These are phyloP conservation scores for Fusarium graminum DNA, from an alignment of 2,329 filamentous ascomycete genomes.

Conservation along the genomic window DNA sequence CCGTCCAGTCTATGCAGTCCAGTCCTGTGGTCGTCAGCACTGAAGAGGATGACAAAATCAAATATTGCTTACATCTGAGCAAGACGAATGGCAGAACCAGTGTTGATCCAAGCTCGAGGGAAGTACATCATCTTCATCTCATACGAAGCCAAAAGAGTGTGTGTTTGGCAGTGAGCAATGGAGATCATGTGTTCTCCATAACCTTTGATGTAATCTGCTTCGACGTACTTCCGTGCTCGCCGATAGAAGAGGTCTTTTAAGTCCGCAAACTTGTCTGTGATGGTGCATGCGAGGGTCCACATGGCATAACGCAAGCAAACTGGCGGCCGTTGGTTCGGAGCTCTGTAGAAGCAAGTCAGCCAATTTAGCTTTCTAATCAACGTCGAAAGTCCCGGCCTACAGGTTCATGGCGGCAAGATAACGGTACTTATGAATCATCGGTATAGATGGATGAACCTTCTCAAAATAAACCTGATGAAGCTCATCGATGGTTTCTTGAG, in stretches of 20 bases:
- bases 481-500: conserved; percentile 79
- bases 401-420: conserved; percentile 92
- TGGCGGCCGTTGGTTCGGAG: conserved; percentile 87
- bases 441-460: conserved; percentile 86
- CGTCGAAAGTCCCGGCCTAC: conserved; percentile 55
- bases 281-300: conserved; percentile 92
- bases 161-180: conserved; percentile 86
- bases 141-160: conserved; percentile 82
- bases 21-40: conserved; percentile 73
- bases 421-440: conserved; percentile 89
- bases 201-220: conserved; percentile 90
- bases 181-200: conserved; percentile 92
- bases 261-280: conserved; percentile 82
- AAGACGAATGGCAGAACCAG: conserved; percentile 83
- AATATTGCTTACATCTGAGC: conserved; percentile 77
- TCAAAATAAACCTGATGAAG: conserved; percentile 92
- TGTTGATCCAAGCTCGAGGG: conserved; percentile 93
- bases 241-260: conserved; percentile 92
- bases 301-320: conserved; percentile 93
- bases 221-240: conserved; percentile 88
- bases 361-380: not conserved
- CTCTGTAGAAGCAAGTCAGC: conserved; percentile 56
- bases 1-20: conserved; percentile 90
- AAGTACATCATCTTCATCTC: conserved; percentile 99
- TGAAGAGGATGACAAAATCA: not conserved